These are phyloP conservation scores for Escovopsis sp. DNA, from an alignment of 2,329 filamentous ascomycete species.

Conservation along the genomic window DNA sequence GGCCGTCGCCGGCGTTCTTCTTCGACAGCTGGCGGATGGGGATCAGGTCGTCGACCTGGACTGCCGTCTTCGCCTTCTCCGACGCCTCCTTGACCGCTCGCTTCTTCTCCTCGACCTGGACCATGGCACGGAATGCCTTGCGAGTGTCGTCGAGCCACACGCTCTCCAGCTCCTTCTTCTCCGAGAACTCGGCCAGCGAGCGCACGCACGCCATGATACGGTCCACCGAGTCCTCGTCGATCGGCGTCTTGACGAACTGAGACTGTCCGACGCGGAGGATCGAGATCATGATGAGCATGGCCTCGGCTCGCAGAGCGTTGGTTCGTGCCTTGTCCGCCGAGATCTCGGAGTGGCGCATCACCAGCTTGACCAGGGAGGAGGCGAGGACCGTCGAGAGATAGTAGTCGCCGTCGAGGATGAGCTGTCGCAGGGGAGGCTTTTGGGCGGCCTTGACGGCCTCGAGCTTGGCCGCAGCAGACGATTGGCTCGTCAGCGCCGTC, in stretches of 20 bases:
- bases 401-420: slow-evolving; percentile 94
- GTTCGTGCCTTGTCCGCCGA: slow-evolving; percentile 75
- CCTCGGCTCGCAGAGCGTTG: slow-evolving; percentile 87
- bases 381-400: slow-evolving; percentile 92
- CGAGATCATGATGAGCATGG: slow-evolving; percentile 99
- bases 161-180: slow-evolving; percentile 80
- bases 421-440: slow-evolving; percentile 85
- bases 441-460: slow-evolving; percentile 95
- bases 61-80: slow-evolving; percentile 83
- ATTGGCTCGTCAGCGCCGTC: slow-evolving; percentile 85
- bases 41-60: slow-evolving; percentile 92
- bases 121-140: slow-evolving; percentile 93
- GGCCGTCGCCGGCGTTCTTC: slow-evolving; percentile 70
- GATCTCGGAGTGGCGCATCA: slow-evolving; percentile 93
- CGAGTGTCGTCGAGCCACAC: slow-evolving; percentile 91
- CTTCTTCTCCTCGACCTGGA: slow-evolving; percentile 95
- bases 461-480: slow-evolving; percentile 74
- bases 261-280: slow-evolving; percentile 96
- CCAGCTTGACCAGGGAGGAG: slow-evolving; percentile 88
- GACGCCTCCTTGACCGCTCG: slow-evolving; percentile 85
- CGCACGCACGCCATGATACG: slow-evolving; percentile 96
- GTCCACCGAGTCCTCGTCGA: slow-evolving; percentile 97
- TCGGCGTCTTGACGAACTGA: slow-evolving; percentile 94
- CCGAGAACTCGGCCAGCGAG: slow-evolving; percentile 74
- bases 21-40: slow-evolving; percentile 84